phyloP scores from a whole-genome alignment of 1,284 basidiomycete species.

The Inonotus obliquus region DNA sequence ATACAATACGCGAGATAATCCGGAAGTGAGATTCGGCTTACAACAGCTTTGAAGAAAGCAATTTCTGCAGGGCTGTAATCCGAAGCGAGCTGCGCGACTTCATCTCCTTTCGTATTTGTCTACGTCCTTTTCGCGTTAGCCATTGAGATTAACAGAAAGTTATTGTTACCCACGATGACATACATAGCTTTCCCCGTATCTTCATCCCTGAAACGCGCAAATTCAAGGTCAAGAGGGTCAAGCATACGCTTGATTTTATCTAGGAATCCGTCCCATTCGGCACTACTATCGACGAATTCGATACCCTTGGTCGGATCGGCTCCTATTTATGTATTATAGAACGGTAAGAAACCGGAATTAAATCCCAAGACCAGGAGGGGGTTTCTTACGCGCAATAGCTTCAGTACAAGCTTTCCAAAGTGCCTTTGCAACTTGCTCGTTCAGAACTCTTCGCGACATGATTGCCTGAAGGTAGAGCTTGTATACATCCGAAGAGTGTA shows the following conservation, averaged over 20 bases:
- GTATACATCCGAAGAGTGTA: constrained; percentile 48
- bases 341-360: not conserved
- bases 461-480: constrained; percentile 74
- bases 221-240: constrained; percentile 65
- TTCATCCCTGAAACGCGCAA: constrained; percentile 62
- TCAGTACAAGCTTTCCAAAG: constrained; percentile 65
- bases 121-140: not conserved
- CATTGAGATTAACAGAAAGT: not conserved
- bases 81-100: constrained; percentile 76
- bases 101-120: constrained; percentile 66
- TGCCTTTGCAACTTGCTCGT: constrained; percentile 54
- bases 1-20: not conserved
- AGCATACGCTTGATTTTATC: constrained; percentile 53
- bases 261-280: constrained; percentile 59
- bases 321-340: constrained; percentile 3
- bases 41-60: constrained; percentile 75
- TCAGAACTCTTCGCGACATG: constrained; percentile 62
- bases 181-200: constrained; percentile 57
- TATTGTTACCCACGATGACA: constrained; percentile 47
- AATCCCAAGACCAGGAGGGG: not conserved
- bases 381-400: constrained; percentile 49
- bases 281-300: constrained; percentile 35
- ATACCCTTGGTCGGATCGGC: constrained; percentile 50
- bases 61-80: constrained; percentile 76
- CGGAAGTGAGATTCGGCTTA: constrained; percentile 32